These are phyloP conservation scores for Geosiphon pyriformis DNA, from an alignment of 192 early-diverging fungal genomes.

Conservation along the genomic window DNA sequence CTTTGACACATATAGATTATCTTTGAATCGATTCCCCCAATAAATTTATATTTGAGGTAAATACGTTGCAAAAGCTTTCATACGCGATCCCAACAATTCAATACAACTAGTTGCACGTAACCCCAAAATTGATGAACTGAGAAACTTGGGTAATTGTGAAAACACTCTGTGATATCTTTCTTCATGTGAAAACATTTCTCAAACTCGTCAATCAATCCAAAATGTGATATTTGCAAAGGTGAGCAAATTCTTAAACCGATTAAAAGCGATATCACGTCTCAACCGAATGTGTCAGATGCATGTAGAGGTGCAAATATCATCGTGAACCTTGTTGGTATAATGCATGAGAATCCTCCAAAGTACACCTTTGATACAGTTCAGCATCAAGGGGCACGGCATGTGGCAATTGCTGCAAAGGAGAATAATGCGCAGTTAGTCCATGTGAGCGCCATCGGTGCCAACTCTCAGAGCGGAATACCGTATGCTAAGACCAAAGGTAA, in stretches of 20 bases:
- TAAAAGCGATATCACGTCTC: slow-evolving; percentile 22
- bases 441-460: slow-evolving; percentile 33
- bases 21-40: neutral
- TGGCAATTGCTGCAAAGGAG: slow-evolving; percentile 23
- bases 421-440: slow-evolving; percentile 28
- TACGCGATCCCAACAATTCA: slow-evolving; percentile 5
- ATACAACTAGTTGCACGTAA: slow-evolving; percentile 12
- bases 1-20: neutral
- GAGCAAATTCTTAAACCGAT: slow-evolving; percentile 15
- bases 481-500: slow-evolving; percentile 35
- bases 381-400: slow-evolving; percentile 28
- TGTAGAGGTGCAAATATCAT: slow-evolving; percentile 24
- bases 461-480: slow-evolving; percentile 23
- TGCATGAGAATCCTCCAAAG: slow-evolving; percentile 28
- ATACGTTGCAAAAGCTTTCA: slow-evolving; percentile 24
- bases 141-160: slow-evolving; percentile 11
- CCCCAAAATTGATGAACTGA: neutral
- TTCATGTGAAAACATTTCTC: too few species aligned
- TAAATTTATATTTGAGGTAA: slow-evolving; percentile 1
- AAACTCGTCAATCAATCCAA: too few species aligned
- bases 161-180: neutral
- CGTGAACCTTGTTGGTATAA: slow-evolving; percentile 35
- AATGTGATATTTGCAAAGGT: slow-evolving; percentile 1
- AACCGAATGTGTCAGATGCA: slow-evolving; percentile 12
- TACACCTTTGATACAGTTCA: slow-evolving; percentile 35